Percentiles rank a stretch among this genome's conserved stretches.
Evolutionary conservation across 371 early-diverging fungal species (phyloP).

Genomic region (Mucor racemosus): DNA sequence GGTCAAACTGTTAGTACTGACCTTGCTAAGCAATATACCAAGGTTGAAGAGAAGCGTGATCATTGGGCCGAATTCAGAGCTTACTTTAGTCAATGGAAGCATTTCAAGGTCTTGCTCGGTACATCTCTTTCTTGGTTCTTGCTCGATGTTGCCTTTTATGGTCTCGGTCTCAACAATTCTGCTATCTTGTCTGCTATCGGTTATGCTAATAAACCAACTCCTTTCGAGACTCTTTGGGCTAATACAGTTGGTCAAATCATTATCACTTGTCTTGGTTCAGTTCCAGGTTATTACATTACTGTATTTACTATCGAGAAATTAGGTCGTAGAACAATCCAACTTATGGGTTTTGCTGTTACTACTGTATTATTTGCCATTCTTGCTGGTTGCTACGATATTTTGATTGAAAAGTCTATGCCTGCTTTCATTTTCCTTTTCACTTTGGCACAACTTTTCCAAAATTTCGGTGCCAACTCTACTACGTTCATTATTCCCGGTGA

Average conservation of each 20-base stretch:
- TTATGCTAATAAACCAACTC: conserved; percentile 57
- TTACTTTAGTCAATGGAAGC: conserved; percentile 81
- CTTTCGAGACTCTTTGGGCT: conserved; percentile 62
- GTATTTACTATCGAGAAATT: conserved; percentile 78
- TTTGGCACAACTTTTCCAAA: conserved; percentile 79
- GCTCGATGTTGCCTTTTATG: conserved; percentile 89
- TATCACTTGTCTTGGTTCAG: conserved; percentile 81
- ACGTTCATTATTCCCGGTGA: conserved; percentile 93
- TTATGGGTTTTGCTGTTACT: conserved; percentile 76
- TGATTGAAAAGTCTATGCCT: conserved; percentile 59
- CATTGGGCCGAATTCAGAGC: conserved; percentile 68
- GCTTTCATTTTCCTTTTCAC: conserved; percentile 78
- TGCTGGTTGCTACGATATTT: conserved; percentile 67
- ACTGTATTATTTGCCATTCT: conserved; percentile 78
- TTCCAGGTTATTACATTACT: conserved; percentile 89
- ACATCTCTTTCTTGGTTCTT: conserved; percentile 84
- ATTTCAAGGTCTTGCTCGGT: conserved; percentile 80
- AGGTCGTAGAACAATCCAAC: conserved; percentile 85
- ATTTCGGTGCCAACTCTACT: conserved; percentile 93
- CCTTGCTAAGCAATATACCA: conserved; percentile 40
- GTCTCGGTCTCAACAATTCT: conserved; percentile 82
- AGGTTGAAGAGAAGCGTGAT: conserved; percentile 52
- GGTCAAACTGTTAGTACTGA: conserved; percentile 45
- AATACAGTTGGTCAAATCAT: conserved; percentile 82
- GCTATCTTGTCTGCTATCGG: conserved; percentile 76